phyloP scores from a whole-genome alignment of 192 early-diverging fungal genomes.

The Dissophora ornata region DNA sequence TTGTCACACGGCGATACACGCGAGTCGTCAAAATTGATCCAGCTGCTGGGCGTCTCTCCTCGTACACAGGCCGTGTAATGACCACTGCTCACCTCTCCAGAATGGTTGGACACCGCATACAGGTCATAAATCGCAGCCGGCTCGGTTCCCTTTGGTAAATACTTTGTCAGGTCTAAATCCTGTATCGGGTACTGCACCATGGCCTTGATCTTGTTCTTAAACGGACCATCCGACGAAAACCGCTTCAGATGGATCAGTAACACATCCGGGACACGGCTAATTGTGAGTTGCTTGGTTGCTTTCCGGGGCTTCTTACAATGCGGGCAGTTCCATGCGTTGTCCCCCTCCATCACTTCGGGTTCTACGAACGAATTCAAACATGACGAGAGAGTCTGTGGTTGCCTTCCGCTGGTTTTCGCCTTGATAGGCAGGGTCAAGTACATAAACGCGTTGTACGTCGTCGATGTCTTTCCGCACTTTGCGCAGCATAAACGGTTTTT shows the following conservation, averaged over 20 bases:
- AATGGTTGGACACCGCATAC: conserved; percentile 88
- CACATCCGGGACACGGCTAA: conserved; percentile 87
- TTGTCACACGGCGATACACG: conserved; percentile 70
- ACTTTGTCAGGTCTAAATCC: conserved; percentile 68
- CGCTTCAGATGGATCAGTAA: conserved; percentile 95
- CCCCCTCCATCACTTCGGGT: conserved; percentile 88
- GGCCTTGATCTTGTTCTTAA: conserved; percentile 92
- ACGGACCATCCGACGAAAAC: conserved; percentile 92
- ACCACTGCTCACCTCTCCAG: conserved; percentile 77
- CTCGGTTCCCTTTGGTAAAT: conserved; percentile 49
- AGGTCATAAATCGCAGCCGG: conserved; percentile 71
- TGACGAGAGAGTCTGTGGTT: conserved; percentile 76
- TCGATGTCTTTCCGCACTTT: conserved; percentile 80
- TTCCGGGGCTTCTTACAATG: conserved; percentile 77
- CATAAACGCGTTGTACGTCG: conserved; percentile 93
- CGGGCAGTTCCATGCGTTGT: conserved; percentile 93
- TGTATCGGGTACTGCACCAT: conserved; percentile 85
- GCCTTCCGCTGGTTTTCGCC: conserved; percentile 51
- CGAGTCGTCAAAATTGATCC: conserved; percentile 91
- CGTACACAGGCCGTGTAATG: conserved; percentile 83
- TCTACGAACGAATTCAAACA: conserved; percentile 90
- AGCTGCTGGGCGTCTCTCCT: conserved; percentile 69
- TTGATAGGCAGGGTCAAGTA: conserved; percentile 93
- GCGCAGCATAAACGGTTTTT: conserved; percentile 74
- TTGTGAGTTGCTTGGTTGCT: conserved; percentile 80